A percentile compares a stretch with the other conserved stretches of the same genome.
phyloP scores from a whole-genome alignment of 345 rosid species.

The Arabis hirsuta region DNA sequence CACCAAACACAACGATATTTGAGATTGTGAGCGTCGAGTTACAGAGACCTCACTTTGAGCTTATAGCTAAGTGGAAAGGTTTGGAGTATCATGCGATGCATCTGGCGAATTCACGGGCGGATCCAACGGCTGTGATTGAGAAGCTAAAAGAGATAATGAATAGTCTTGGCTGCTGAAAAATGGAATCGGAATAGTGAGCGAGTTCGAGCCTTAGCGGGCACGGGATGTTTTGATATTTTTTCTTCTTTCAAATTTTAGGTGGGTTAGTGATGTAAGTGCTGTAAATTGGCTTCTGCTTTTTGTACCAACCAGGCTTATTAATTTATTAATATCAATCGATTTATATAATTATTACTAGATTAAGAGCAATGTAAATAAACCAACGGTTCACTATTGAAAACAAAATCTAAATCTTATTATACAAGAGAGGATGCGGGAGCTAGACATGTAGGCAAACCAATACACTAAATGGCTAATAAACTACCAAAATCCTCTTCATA shows the following conservation, averaged over 20 bases:
- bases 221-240: constrained; percentile 18
- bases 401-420: too few relatives aligned
- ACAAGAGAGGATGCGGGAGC: too few relatives aligned
- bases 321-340: neutral
- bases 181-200: neutral
- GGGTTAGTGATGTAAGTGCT: constrained; percentile 21
- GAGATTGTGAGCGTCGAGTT: constrained; percentile 70
- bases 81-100: constrained; percentile 83
- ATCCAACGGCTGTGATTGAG: constrained; percentile 58
- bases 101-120: constrained; percentile 64
- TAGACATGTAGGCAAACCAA: too few relatives aligned
- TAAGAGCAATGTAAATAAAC: too few relatives aligned
- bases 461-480: neutral
- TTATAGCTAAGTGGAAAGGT: constrained; percentile 94
- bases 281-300: constrained; percentile 26
- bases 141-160: constrained; percentile 56
- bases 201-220: constrained; percentile 9
- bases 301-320: constrained; percentile 4
- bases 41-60: constrained; percentile 78
- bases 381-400: too few relatives aligned
- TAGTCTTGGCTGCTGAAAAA: constrained; percentile 61
- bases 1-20: constrained; percentile 78
- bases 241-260: neutral
- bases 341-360: too few relatives aligned
- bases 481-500: neutral